These are phyloP conservation scores for Cyberlindnera maclurae DNA, from an alignment of 805 yeast species.

Conservation along the genomic window DNA sequence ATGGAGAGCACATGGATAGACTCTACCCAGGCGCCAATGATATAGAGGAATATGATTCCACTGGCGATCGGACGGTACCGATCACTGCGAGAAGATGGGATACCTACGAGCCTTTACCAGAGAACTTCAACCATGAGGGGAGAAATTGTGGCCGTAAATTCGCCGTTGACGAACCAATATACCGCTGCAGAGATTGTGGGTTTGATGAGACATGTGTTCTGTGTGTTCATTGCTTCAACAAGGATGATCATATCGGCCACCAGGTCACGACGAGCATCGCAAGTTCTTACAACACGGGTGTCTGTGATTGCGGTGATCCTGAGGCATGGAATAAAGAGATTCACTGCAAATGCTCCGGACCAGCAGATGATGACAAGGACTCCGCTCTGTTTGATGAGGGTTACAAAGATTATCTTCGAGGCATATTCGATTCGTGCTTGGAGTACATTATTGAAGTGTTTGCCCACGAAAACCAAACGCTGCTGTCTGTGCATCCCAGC, in stretches of 20 bases:
- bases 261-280: slow-evolving; percentile 43
- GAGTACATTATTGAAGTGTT: slow-evolving; percentile 40
- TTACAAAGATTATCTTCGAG: slow-evolving; percentile 5
- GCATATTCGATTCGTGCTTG: slow-evolving; percentile 30
- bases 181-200: slow-evolving; percentile 71
- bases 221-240: slow-evolving; percentile 67
- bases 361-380: slow-evolving; percentile 29
- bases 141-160: slow-evolving; percentile 65
- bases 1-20: slow-evolving; percentile 29
- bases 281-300: slow-evolving; percentile 29
- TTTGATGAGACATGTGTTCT: slow-evolving; percentile 73
- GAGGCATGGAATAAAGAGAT: slow-evolving; percentile 61
- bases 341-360: slow-evolving; percentile 37
- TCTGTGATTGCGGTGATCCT: slow-evolving; percentile 75
- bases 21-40: slow-evolving; percentile 27
- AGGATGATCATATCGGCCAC: slow-evolving; percentile 61
- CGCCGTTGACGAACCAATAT: slow-evolving; percentile 55
- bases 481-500: slow-evolving; percentile 28
- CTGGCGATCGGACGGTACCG: not conserved
- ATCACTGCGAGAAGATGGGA: not conserved
- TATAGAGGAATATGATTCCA: not conserved
- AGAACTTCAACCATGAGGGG: slow-evolving; percentile 35
- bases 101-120: not conserved
- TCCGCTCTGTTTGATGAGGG: slow-evolving; percentile 20
- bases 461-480: slow-evolving; percentile 28